phyloP scores from a whole-genome alignment of 208 protist species.

The Trichomonas tenax region DNA sequence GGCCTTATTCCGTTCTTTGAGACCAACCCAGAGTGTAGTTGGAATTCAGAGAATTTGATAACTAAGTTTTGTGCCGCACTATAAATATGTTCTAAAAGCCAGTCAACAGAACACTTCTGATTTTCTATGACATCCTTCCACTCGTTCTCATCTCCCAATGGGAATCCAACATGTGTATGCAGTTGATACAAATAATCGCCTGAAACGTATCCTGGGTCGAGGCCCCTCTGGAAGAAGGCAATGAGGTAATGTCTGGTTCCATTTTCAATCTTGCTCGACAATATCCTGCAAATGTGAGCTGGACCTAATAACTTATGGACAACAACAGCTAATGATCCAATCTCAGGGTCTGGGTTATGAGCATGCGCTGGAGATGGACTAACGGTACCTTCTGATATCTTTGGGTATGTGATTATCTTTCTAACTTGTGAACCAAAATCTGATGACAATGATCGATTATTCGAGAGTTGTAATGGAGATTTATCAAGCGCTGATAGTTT shows the following conservation, averaged over 20 bases:
- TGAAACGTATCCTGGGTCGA: background rate
- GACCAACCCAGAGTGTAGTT: background rate
- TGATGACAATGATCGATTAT: background rate
- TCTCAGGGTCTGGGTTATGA: background rate
- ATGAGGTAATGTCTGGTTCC: background rate
- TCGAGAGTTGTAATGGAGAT: background rate
- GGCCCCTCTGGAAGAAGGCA: background rate
- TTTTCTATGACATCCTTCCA: background rate
- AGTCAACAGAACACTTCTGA: background rate
- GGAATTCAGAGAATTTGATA: background rate
- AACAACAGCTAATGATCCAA: background rate
- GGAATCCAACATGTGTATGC: background rate
- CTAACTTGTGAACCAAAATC: background rate
- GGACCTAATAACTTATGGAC: background rate
- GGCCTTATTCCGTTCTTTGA: background rate
- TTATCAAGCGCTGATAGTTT: background rate
- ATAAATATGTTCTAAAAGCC: background rate
- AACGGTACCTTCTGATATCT: background rate
- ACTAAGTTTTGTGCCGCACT: background rate
- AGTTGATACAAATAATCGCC: background rate
- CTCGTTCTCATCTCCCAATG: background rate
- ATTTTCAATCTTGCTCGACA: background rate
- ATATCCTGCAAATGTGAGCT: background rate
- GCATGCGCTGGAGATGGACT: background rate
- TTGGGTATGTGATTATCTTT: background rate